A percentile compares a stretch with the other conserved stretches of the same genome.
Conservation (phyloP, 148 eudicot genomes). For the Bassia scoparia region DNA sequence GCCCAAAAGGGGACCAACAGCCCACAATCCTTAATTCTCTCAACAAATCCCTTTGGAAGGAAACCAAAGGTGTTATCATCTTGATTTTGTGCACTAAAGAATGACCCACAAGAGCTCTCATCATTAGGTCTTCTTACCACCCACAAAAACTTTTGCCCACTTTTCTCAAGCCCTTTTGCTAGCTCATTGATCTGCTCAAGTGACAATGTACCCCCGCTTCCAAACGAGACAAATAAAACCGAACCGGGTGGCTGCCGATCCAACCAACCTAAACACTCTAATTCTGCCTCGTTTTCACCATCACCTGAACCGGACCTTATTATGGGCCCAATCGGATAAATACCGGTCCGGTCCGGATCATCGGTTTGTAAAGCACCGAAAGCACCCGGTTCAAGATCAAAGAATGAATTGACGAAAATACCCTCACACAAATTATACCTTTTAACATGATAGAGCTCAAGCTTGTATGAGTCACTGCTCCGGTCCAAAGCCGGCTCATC, state of each 20-base stretch:
- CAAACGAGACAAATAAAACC: slow-evolving; percentile 45
- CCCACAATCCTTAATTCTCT: slow-evolving; percentile 30
- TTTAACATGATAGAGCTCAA: slow-evolving; percentile 28
- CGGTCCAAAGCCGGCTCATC: slow-evolving; percentile 46
- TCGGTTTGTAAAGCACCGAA: slow-evolving; percentile 26
- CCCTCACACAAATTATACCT: slow-evolving; percentile 39
- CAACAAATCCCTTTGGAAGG: slow-evolving; percentile 40
- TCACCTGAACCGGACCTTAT: slow-evolving; percentile 17
- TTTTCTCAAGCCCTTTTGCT: slow-evolving; percentile 46
- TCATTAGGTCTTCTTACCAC: slow-evolving; percentile 43
- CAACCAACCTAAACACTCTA: slow-evolving; percentile 43
- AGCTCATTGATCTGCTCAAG: slow-evolving; percentile 37
- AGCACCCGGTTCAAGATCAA: slow-evolving; percentile 42
- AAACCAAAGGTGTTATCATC: slow-evolving; percentile 29
- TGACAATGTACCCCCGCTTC: slow-evolving; percentile 48
- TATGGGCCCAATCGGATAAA: slow-evolving; percentile 48
- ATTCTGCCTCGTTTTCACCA: neutral
- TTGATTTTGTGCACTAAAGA: slow-evolving; percentile 16
- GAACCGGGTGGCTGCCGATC: slow-evolving; percentile 42
- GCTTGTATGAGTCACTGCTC: slow-evolving; percentile 35
- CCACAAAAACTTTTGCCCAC: slow-evolving; percentile 49
- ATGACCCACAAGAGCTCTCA: slow-evolving; percentile 21
- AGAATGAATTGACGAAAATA: slow-evolving; percentile 47
- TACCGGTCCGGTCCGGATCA: slow-evolving; percentile 23
- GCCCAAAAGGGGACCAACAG: slow-evolving; percentile 44